Conservation (phyloP, 2,329 filamentous ascomycete species). For the Lecanicillium sp. region DNA sequence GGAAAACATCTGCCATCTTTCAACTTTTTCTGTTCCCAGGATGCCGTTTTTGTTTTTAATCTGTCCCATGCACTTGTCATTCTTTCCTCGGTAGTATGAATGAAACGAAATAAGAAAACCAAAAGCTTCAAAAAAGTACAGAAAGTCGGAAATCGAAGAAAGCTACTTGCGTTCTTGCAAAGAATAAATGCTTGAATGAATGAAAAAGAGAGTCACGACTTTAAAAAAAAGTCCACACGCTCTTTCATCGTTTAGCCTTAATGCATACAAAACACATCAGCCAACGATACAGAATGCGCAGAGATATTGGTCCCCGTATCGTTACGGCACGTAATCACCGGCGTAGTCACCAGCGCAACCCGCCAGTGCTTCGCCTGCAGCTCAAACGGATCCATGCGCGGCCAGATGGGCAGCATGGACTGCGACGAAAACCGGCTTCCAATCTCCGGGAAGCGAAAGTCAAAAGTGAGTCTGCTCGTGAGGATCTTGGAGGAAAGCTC, state of each 20-base stretch:
- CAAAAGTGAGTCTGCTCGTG: conserved; percentile 33
- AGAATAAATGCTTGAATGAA: no score
- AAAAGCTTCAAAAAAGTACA: no score
- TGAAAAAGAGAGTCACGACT: no score
- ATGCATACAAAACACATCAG: conserved; percentile 42
- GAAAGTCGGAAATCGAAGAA: no score
- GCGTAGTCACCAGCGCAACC: conserved; percentile 45
- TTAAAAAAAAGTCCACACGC: background rate
- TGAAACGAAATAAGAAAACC: no score
- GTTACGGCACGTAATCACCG: conserved; percentile 45
- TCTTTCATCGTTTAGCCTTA: conserved; percentile 13
- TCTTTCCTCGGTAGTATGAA: no score
- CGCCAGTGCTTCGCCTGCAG: conserved; percentile 43
- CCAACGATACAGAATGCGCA: conserved; percentile 34
- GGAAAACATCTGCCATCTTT: background rate
- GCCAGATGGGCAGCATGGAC: conserved; percentile 39
- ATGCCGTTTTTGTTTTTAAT: background rate
- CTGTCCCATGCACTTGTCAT: no score
- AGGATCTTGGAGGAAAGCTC: conserved; percentile 39
- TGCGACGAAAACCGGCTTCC: conserved; percentile 39
- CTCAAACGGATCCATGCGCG: conserved; percentile 27
- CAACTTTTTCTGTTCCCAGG: background rate
- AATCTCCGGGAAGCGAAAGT: conserved; percentile 42
- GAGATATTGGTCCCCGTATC: conserved; percentile 37
- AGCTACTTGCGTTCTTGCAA: no score